A percentile compares a stretch with the other conserved stretches of the same genome.
Evolutionary conservation across 768 basidiomycete species (phyloP).

Genomic region (Mycena latifolia): DNA sequence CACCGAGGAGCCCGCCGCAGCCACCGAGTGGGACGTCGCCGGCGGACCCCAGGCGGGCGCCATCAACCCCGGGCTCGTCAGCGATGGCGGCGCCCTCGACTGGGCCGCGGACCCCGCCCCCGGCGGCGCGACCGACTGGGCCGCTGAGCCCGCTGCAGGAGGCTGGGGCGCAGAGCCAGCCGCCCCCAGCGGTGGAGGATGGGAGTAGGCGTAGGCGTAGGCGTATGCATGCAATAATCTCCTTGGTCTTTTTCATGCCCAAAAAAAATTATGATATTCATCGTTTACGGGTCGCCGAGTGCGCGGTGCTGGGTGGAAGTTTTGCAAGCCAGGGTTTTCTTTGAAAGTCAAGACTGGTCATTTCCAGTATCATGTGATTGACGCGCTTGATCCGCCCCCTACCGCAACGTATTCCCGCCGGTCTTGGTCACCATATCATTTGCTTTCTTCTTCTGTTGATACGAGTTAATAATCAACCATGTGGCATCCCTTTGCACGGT

Average conservation of each 20-base stretch:
- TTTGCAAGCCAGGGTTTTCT: too few species aligned
- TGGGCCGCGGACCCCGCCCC: conserved; percentile 80
- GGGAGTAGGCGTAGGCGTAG: conserved; percentile 45
- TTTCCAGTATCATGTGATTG: too few species aligned
- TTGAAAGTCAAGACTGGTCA: too few species aligned
- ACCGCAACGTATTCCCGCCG: too few species aligned
- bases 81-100: conserved; percentile 80
- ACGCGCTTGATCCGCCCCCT: too few species aligned
- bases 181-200: conserved; percentile 41
- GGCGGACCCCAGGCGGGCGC: conserved; percentile 75
- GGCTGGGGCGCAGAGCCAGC: conserved; percentile 60
- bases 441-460: too few species aligned
- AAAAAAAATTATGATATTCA: conserved; percentile 23
- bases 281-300: not conserved
- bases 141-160: conserved; percentile 78
- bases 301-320: too few species aligned
- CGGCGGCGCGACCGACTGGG: conserved; percentile 76
- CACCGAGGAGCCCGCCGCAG: conserved; percentile 61
- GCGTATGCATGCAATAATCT: not conserved
- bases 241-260: conserved; percentile 13
- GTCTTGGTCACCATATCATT: too few species aligned
- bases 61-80: conserved; percentile 84
- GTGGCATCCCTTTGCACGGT: too few species aligned
- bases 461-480: too few species aligned
- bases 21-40: conserved; percentile 81